phyloP scores from a whole-genome alignment of 495 filamentous ascomycete species.

The Amphirosellinia nigrospora region DNA sequence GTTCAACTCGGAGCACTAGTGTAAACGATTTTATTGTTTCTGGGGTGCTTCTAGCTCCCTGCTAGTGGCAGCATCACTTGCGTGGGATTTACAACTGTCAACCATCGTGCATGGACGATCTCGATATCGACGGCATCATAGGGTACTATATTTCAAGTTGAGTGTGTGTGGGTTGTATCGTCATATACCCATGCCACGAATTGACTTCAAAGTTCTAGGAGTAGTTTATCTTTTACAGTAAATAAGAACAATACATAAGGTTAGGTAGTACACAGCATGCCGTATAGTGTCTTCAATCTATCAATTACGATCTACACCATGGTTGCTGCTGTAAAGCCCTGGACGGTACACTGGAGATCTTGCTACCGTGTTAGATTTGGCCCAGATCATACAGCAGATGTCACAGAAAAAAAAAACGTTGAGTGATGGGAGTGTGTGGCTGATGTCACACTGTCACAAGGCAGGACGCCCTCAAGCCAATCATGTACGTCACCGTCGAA shows the following conservation, averaged over 20 bases:
- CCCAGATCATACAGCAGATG: neutral
- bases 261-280: no score
- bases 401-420: constrained; percentile 4
- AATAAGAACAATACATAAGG: no score
- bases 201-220: no score
- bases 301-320: no score
- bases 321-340: neutral
- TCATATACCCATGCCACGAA: neutral
- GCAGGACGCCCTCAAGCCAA: constrained; percentile 13
- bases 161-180: neutral
- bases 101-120: constrained; percentile 20
- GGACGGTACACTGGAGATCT: neutral
- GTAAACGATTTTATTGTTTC: constrained; percentile 19
- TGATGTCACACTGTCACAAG: constrained; percentile 14
- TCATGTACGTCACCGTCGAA: constrained; percentile 21
- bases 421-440: constrained; percentile 8
- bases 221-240: no score
- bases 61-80: constrained; percentile 8
- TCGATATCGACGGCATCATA: neutral
- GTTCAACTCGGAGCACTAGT: neutral
- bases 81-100: constrained; percentile 15
- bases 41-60: constrained; percentile 20
- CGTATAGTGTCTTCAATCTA: no score
- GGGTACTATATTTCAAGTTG: no score
- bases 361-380: constrained; percentile 15